Conservation (phyloP, 805 yeast species). For the Brettanomyces custersianus region DNA sequence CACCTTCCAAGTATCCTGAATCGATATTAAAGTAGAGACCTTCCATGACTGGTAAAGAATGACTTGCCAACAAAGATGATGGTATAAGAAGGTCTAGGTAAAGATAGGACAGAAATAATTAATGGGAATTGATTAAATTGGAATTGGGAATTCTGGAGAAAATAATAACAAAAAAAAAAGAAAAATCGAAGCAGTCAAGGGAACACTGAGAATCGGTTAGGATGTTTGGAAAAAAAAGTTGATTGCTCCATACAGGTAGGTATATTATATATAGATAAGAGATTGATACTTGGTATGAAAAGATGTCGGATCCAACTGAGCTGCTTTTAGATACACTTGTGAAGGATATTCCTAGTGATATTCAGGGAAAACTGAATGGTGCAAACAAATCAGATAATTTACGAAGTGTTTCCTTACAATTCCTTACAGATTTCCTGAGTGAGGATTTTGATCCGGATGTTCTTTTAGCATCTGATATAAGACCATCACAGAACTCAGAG, state of each 20-base stretch:
- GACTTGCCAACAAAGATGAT: too few species aligned
- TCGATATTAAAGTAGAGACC: constrained; percentile 88
- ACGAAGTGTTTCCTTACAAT: constrained; percentile 27
- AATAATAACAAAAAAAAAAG: not conserved
- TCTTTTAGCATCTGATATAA: constrained; percentile 16
- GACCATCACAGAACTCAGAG: constrained; percentile 16
- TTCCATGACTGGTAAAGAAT: constrained; percentile 67
- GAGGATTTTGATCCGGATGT: constrained; percentile 32
- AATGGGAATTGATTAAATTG: too few species aligned
- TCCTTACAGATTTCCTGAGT: constrained; percentile 30
- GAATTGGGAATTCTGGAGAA: too few species aligned
- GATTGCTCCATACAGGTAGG: too few species aligned
- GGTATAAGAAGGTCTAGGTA: too few species aligned
- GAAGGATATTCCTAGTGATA: constrained; percentile 19
- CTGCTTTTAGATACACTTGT: constrained; percentile 29
- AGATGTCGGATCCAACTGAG: constrained; percentile 11
- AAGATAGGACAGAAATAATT: too few species aligned
- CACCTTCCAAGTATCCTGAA: constrained; percentile 84
- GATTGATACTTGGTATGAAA: not conserved
- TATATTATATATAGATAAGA: too few species aligned
- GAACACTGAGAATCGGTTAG: not conserved
- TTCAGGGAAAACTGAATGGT: constrained; percentile 17
- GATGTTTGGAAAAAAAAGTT: not conserved
- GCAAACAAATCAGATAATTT: constrained; percentile 15
- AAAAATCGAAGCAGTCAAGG: not conserved